phyloP scores from a whole-genome alignment of 1,139 yeast genomes.

The Debaryomycetaceae sp. region DNA sequence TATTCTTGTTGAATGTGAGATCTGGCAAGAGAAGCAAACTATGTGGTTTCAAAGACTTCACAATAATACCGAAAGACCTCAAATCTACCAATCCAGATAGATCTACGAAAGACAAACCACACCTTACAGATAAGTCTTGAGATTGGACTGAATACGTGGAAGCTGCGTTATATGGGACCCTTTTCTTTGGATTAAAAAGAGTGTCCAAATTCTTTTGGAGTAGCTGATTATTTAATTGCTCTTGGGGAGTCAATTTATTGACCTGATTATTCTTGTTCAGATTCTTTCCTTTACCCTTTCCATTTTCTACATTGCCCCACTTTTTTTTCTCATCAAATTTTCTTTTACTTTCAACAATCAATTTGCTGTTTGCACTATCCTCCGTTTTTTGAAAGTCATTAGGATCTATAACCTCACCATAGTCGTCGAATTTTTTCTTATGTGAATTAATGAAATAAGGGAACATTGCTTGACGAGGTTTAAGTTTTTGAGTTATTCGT shows the following conservation, averaged over 20 bases:
- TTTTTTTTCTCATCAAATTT: constrained; percentile 31
- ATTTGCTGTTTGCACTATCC: constrained; percentile 36
- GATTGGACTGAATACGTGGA: constrained; percentile 17
- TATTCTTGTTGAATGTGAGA: constrained; percentile 21
- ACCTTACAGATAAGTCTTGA: constrained; percentile 50
- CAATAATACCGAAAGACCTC: constrained; percentile 74
- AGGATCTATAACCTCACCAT: constrained; percentile 68
- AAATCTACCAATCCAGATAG: constrained; percentile 82
- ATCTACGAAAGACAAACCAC: constrained; percentile 77
- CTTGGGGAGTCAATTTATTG: constrained; percentile 44
- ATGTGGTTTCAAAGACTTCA: constrained; percentile 77
- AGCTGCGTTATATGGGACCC: constrained; percentile 25
- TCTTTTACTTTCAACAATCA: constrained; percentile 32
- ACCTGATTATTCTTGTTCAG: constrained; percentile 15
- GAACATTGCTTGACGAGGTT: constrained; percentile 72
- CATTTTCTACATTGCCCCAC: constrained; percentile 26
- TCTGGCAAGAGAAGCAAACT: constrained; percentile 62
- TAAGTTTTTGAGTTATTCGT: constrained; percentile 53
- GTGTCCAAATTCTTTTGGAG: constrained; percentile 54
- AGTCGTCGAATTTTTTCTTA: constrained; percentile 71
- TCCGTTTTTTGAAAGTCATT: constrained; percentile 66
- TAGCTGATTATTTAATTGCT: constrained; percentile 39
- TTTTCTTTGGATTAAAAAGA: constrained; percentile 52
- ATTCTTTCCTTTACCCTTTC: constrained; percentile 21
- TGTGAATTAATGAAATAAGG: constrained; percentile 56